Conservation (phyloP, 1,139 yeast species). For the Blastobotrys indianensis region DNA sequence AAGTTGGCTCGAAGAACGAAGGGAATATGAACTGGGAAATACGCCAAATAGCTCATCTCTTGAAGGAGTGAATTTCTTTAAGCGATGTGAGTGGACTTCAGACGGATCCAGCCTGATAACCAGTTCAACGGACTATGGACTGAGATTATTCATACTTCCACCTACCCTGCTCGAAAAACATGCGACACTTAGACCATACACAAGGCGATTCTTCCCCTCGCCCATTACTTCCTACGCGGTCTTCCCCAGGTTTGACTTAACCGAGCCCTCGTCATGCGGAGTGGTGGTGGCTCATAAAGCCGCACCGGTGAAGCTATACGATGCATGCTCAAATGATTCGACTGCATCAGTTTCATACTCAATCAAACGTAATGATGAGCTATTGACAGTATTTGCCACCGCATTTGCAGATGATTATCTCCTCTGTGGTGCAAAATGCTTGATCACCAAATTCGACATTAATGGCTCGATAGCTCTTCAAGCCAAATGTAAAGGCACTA, state of each 20-base stretch:
- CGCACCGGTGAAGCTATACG: constrained; percentile 28
- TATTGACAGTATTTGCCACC: constrained; percentile 19
- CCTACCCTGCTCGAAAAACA: constrained; percentile 20
- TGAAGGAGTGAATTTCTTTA: constrained; percentile 1
- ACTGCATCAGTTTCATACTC: constrained; percentile 21
- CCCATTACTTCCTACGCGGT: constrained; percentile 24
- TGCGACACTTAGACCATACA: constrained; percentile 23
- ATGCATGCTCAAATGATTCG: constrained; percentile 22
- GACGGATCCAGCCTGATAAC: constrained; percentile 32
- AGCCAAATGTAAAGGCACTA: too few relatives aligned
- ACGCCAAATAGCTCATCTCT: not conserved
- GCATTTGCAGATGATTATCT: constrained; percentile 14
- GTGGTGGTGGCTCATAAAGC: constrained; percentile 24
- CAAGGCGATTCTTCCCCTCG: constrained; percentile 20
- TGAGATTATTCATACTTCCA: constrained; percentile 31
- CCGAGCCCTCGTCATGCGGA: constrained; percentile 18
- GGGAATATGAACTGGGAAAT: constrained; percentile 4
- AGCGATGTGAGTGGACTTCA: constrained; percentile 27
- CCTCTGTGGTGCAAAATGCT: constrained; percentile 21
- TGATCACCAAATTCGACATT: constrained; percentile 26
- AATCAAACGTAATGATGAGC: constrained; percentile 17
- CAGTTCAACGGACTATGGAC: constrained; percentile 27
- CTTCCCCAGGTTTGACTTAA: constrained; percentile 26
- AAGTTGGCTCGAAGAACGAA: not conserved
- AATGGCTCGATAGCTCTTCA: constrained; percentile 2